Base-by-base conservation (phyloP, 768 basidiomycete species). In the Tremella fuciformis region DNA sequence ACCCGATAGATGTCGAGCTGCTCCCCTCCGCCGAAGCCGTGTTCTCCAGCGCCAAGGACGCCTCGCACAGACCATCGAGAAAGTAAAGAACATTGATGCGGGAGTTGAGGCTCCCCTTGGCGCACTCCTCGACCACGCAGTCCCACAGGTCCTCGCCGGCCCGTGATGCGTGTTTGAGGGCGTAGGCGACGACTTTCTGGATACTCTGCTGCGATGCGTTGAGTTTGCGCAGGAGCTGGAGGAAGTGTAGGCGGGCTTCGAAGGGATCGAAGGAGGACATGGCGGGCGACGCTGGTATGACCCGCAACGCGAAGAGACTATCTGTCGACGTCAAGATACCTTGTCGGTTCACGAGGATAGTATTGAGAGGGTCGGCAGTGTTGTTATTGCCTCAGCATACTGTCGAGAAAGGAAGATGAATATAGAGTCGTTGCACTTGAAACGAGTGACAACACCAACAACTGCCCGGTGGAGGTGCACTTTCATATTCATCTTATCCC, bases 81-180 rank as follows among this genome's bases (percentile, higher is more conserved):
- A 93, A 86, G 75, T 94, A 91, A 0, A 96, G 80, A 59, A 94
- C 86, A 76, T 96, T 96, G 67, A 97, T 93, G n/a, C 90, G 70
- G 26, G 87, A 84, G 75, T 96, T 93, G 18, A 94, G 84, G 50
- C 76, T 11, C 57, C 87, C 91, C 82, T 91, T 93, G 74, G 88
- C 85, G 63, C 87, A 90, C 78, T 93, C 89, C 72, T 94, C 91
- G 22, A 91, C 78, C 39, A 94, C 83, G 66, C 91, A 93, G 66
- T 93, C 91, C 92, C 91, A 94, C 11, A 94, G 76, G 75, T 96
- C 91, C 68, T 94, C 91, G 6, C 89, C 91, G 56, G 90, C 92
- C 57, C 83, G 83, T 4, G 86, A 80, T 54, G 87, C 91, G 70
- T 88, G 86, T 74, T 91, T 91, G 55, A 92, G 81, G 0, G 90